Percentiles rank a stretch among this genome's conserved stretches.
These are phyloP conservation scores for Cryptococcus sp. DNA, from an alignment of 1,284 basidiomycete species.

Conservation along the genomic window DNA sequence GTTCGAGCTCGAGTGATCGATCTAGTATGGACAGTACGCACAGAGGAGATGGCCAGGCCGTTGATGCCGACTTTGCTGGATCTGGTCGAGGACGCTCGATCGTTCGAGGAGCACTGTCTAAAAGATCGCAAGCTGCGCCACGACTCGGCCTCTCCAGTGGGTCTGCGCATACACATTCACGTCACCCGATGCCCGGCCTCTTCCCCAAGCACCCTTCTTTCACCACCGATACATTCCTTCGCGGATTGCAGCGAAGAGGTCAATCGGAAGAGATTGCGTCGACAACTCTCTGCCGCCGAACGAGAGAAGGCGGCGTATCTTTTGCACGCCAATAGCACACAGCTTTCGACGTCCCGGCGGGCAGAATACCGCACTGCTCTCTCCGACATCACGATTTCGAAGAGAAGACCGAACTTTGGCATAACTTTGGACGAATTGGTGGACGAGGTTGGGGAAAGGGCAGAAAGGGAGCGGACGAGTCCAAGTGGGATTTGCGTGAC, in stretches of 20 bases:
- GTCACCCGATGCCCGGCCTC: conserved; percentile 33
- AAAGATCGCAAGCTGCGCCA: conserved; percentile 19
- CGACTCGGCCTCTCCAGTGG: conserved; percentile 22
- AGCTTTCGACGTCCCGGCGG: conserved; percentile 1
- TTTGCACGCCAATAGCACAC: conserved; percentile 16
- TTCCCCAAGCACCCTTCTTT: conserved; percentile 31
- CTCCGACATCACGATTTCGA: conserved; percentile 21
- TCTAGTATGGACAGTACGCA: conserved; percentile 43
- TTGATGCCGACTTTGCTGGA: conserved; percentile 32
- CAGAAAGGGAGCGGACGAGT: conserved; percentile 14
- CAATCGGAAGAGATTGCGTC: background rate
- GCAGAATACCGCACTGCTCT: conserved; percentile 8
- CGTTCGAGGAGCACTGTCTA: conserved; percentile 27
- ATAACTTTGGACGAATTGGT: conserved; percentile 17
- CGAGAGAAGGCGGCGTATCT: conserved; percentile 25
- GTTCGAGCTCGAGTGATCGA: conserved; percentile 43
- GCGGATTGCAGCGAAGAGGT: background rate
- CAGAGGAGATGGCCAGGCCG: conserved; percentile 33
- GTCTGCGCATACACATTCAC: conserved; percentile 38
- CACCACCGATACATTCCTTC: background rate
- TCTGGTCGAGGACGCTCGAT: conserved; percentile 36
- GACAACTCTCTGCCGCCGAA: conserved; percentile 19
- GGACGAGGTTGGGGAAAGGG: conserved; percentile 22
- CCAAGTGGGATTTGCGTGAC: conserved; percentile 31
- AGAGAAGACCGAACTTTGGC: conserved; percentile 29